Evolutionary conservation across 2,329 filamentous ascomycete genomes (phyloP).

Genomic region (Fusarium oxysporum): DNA sequence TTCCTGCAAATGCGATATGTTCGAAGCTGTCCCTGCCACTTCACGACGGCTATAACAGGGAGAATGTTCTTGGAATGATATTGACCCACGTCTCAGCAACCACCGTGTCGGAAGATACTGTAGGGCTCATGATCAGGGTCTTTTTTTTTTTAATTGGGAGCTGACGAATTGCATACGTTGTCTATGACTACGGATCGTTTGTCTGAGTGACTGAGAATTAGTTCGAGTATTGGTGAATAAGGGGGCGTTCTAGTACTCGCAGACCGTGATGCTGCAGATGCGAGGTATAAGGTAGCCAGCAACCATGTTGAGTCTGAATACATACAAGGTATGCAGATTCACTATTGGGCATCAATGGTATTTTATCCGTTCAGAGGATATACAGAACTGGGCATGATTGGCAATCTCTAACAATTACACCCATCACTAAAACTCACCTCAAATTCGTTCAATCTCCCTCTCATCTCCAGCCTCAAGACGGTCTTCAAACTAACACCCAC

Average conservation of each 20-base stretch:
- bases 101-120: slow-evolving; percentile 2
- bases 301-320: background rate
- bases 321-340: background rate
- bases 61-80: slow-evolving; percentile 32
- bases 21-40: background rate
- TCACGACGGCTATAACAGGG: slow-evolving; percentile 13
- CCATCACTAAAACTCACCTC: slow-evolving; percentile 21
- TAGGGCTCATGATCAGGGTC: slow-evolving; percentile 13
- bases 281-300: background rate
- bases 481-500: slow-evolving; percentile 32
- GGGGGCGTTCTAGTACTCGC: slow-evolving; percentile 18
- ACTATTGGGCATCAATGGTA: background rate
- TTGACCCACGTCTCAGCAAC: slow-evolving; percentile 30
- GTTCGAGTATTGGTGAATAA: slow-evolving; percentile 21
- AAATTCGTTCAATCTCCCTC: slow-evolving; percentile 23
- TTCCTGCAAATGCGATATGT: background rate
- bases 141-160: slow-evolving; percentile 6
- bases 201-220: background rate
- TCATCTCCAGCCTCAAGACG: slow-evolving; percentile 21
- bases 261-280: slow-evolving; percentile 1
- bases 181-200: background rate
- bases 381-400: slow-evolving; percentile 5
- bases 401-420: slow-evolving; percentile 10
- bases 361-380: background rate
- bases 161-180: slow-evolving; percentile 23